Base-by-base conservation (phyloP, 306 rosid species). In the Psophocarpus tetragonolobus region DNA sequence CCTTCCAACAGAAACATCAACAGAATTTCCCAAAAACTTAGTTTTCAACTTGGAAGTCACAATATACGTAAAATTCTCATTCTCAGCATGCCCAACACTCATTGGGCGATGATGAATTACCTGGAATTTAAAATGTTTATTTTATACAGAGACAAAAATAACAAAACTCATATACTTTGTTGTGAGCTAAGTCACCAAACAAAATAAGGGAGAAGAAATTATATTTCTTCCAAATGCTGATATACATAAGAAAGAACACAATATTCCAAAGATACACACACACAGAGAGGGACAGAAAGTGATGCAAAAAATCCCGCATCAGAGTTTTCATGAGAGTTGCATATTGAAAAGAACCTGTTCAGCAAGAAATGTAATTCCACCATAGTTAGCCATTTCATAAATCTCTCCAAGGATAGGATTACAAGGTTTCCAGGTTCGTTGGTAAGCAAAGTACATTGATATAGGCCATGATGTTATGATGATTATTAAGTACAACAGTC, bases 331-430 rank as follows among this genome's bases (percentile, higher is more conserved):
- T 14, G 62, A 78, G 36, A 61, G 64, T 77, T 65, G 32, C 24
- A 71, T 27, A 66, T 50, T 72, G 56, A 71, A 70, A 80, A 50
- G 68, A 80, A 92, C 98, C 96, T 94, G 98, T 87, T 94, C 97
- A 35, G 98, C 66, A 70, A 94, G 68, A 79, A 94, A 94, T 83
- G 94, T 65, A 75, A 94, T 29, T 71, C 96, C 98, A 51, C 71
- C 83, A 30, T 94, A 93, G 82, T 94, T 90, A 62, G 13, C 82
- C 93, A 94, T 33, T 84, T 94, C 98, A 84, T 90, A 94, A 51
- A 97, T 94, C 87, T 94, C 97, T 72, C 97, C 98, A 38, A 94
- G 96, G 74, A 94, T 94, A 62, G 98, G 98, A 87, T 94, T 94
- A 81, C 92, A 94, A 71, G 97, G 98, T 87, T 94, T 94, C 98